Percentiles rank a stretch among this genome's conserved stretches.
Evolutionary conservation across 2,329 filamentous ascomycete species (phyloP).

Genomic region (Ceratocystis papillata): DNA sequence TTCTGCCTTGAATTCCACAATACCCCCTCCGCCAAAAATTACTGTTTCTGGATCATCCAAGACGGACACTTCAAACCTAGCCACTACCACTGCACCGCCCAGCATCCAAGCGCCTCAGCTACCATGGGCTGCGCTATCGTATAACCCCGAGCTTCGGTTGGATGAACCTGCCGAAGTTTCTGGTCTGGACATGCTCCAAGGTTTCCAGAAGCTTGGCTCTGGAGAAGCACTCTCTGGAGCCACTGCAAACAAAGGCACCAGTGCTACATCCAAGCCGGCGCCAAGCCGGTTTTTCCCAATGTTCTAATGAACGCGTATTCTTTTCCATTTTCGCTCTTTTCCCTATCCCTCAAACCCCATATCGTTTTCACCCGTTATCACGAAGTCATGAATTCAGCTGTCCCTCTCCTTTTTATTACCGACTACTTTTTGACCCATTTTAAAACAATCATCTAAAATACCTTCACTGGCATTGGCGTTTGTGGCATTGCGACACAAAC

Average conservation of each 20-base stretch:
- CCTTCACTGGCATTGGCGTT: slow-evolving; percentile 17
- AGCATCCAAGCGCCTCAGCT: slow-evolving; percentile 33
- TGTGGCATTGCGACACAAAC: slow-evolving; percentile 8
- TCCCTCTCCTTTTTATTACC: slow-evolving; percentile 21
- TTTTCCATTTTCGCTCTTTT: slow-evolving; percentile 9
- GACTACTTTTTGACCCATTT: slow-evolving; percentile 21
- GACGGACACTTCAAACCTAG: slow-evolving; percentile 9
- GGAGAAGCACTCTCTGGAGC: slow-evolving; percentile 32
- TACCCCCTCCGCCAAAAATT: slow-evolving; percentile 16
- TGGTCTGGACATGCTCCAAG: slow-evolving; percentile 61
- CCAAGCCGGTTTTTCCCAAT: slow-evolving; percentile 25
- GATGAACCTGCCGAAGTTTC: slow-evolving; percentile 41
- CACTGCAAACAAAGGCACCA: slow-evolving; percentile 28
- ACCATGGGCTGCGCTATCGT: slow-evolving; percentile 33
- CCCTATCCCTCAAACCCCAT: slow-evolving; percentile 21
- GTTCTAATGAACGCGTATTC: slow-evolving; percentile 13
- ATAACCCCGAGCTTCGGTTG: slow-evolving; percentile 34
- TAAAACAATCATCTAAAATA: slow-evolving; percentile 19
- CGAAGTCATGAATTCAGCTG: slow-evolving; percentile 21
- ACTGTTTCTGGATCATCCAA: slow-evolving; percentile 17
- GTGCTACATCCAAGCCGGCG: slow-evolving; percentile 31
- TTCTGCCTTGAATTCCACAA: slow-evolving; percentile 24
- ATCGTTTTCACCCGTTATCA: slow-evolving; percentile 34
- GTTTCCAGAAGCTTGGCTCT: slow-evolving; percentile 61
- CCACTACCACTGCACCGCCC: slow-evolving; percentile 29